Evolutionary conservation across 148 eudicot species (phyloP), one percentile per base, ranked within the genome.

Genomic region (Silene latifolia): DNA sequence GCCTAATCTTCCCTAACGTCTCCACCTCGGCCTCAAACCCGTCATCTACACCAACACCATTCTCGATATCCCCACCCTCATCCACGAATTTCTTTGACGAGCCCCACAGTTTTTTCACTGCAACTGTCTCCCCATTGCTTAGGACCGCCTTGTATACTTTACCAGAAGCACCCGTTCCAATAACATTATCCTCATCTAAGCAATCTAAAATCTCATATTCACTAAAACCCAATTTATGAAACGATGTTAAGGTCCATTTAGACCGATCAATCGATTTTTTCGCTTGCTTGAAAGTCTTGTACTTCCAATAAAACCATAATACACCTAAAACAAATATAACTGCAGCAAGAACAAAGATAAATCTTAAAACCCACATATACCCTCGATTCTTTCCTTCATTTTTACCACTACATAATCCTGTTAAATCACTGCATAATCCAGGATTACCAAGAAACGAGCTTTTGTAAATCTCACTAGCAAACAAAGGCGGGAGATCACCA

Each of bases 21-120:
- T 86, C 97, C 0, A 93, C 98, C 83, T 93, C 98, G 0, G 98
- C 93, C 47, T 85, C 90, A 54, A 93, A 93, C 63, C 95, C 91
- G 23, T 88, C 80, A 24, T 91, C 88, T 12, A 60, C 0, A 39
- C 44, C 44, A 3, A 39, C 44, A 19, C 63, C 63, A 5, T 19
- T 60, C 63, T 60, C 63, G 5, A 59, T 59, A 59, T 59, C 63
- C 7, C 74, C 82, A 3, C 74, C 85, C 3, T 74, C 85, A 1
- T 78, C 74, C 2, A 13, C 76, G 70, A 51, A 72, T 47, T 76
- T 78, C 72, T 88, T 91, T 0, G 85, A 71, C 2, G 73, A 66
- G 9, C 81, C 84, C 97, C 94, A 87, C 0, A 93, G 83, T 76
- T 85, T 91, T 54, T 93, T 93, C 65, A 93, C 95, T 0, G 98